These are phyloP conservation scores for Neonectria punicea DNA, from an alignment of 2,329 filamentous ascomycete genomes.

Conservation along the genomic window DNA sequence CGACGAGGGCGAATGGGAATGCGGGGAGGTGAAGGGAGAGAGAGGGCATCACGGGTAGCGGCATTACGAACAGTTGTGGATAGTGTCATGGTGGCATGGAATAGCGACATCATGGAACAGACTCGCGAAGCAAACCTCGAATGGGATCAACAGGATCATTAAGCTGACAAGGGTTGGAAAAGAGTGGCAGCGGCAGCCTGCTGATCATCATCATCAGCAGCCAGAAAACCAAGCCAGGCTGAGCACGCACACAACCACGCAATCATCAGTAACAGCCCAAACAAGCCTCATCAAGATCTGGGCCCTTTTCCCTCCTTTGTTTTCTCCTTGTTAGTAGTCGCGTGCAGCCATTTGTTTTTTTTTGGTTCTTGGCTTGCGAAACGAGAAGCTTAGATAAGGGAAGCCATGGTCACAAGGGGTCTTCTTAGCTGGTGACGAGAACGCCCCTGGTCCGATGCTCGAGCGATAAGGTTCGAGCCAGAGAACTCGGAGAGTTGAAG, in stretches of 20 bases:
- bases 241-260: constrained; percentile 1
- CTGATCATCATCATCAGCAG: constrained; percentile 15
- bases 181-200: neutral
- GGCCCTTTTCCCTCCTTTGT: no score
- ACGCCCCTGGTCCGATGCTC: no score
- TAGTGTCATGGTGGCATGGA: neutral
- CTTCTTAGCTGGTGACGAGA: no score
- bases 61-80: no score
- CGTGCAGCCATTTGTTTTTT: no score
- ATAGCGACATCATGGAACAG: neutral
- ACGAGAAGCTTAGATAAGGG: no score
- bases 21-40: neutral
- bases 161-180: constrained; percentile 4
- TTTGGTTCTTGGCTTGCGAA: no score
- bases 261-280: neutral
- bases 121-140: constrained; percentile 7
- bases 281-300: no score
- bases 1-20: neutral
- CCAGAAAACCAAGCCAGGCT: neutral
- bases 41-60: neutral
- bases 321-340: no score
- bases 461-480: no score
- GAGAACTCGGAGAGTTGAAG: no score
- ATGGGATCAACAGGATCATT: neutral
- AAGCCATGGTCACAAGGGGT: no score